These are phyloP conservation scores for Xanthoconium stramineum DNA, from an alignment of 768 basidiomycete species.

Conservation along the genomic window DNA sequence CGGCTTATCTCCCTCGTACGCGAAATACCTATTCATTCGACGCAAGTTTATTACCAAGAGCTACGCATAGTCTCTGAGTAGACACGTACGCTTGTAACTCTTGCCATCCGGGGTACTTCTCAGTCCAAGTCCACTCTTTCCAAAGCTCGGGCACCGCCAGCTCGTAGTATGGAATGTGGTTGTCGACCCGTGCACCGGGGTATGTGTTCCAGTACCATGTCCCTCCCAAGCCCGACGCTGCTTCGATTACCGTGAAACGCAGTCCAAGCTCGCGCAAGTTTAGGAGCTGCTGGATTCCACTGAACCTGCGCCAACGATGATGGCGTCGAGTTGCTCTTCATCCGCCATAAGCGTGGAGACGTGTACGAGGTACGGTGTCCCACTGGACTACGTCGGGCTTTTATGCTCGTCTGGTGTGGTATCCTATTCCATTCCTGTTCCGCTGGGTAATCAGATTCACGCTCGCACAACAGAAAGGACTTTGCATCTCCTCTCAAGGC, in stretches of 20 bases:
- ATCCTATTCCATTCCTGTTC: too few relatives aligned
- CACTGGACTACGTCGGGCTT: too few relatives aligned
- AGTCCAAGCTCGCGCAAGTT: constrained; percentile 6
- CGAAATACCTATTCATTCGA: constrained; percentile 1
- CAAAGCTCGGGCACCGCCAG: constrained; percentile 8
- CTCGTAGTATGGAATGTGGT: constrained; percentile 8
- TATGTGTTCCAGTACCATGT: constrained; percentile 17
- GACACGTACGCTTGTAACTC: constrained; percentile 11
- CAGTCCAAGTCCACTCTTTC: constrained; percentile 15
- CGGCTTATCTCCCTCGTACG: constrained; percentile 9
- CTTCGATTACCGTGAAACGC: constrained; percentile 10
- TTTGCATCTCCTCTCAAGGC: too few relatives aligned
- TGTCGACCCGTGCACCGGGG: constrained; percentile 12
- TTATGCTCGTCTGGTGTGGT: too few relatives aligned
- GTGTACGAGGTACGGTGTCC: too few relatives aligned
- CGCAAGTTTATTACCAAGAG: too few relatives aligned
- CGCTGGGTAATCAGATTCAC: too few relatives aligned
- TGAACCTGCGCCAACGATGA: constrained; percentile 19
- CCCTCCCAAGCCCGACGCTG: constrained; percentile 14
- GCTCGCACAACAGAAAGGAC: too few relatives aligned
- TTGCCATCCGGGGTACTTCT: constrained; percentile 5
- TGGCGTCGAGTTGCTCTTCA: constrained; percentile 9
- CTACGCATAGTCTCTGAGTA: too few relatives aligned
- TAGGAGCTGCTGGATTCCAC: constrained; percentile 12
- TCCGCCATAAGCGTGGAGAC: neutral